These are phyloP conservation scores for Leccinum griseonigrum DNA, from an alignment of 1,284 basidiomycete species.

Conservation along the genomic window DNA sequence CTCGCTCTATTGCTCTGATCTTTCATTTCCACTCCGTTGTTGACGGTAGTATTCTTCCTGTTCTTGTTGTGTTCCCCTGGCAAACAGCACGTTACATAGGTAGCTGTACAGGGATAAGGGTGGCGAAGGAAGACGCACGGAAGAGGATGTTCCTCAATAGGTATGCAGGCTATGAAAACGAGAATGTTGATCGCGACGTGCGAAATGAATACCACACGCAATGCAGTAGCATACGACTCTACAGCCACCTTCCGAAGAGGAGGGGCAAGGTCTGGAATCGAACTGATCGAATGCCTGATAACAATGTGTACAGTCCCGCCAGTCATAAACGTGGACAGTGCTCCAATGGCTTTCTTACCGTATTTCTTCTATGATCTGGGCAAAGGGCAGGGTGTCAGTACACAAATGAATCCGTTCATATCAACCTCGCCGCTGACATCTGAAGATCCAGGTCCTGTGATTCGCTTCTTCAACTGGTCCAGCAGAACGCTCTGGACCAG, in stretches of 20 bases:
- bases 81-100: not conserved
- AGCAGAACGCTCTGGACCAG: slow-evolving; percentile 76
- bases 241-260: slow-evolving; percentile 66
- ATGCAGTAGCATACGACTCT: slow-evolving; percentile 78
- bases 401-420: slow-evolving; percentile 21
- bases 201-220: slow-evolving; percentile 85
- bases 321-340: slow-evolving; percentile 18
- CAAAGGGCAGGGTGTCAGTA: slow-evolving; percentile 22
- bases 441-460: slow-evolving; percentile 70
- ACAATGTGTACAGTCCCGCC: slow-evolving; percentile 30
- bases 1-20: slow-evolving; percentile 19
- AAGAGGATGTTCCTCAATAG: slow-evolving; percentile 72
- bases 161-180: slow-evolving; percentile 59
- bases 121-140: slow-evolving; percentile 46
- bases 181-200: slow-evolving; percentile 64
- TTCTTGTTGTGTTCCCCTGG: slow-evolving; percentile 52
- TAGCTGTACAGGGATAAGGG: slow-evolving; percentile 21
- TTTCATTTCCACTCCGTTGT: slow-evolving; percentile 21
- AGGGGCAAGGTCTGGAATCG: slow-evolving; percentile 73
- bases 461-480: slow-evolving; percentile 63
- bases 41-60: slow-evolving; percentile 54
- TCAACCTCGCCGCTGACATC: slow-evolving; percentile 50
- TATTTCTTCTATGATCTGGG: slow-evolving; percentile 67
- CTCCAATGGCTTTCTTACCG: slow-evolving; percentile 42
- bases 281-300: slow-evolving; percentile 78